Percentiles rank a stretch among this genome's conserved stretches.
Evolutionary conservation across 306 rosid genomes (phyloP).

Genomic region (Vigna hirtella): DNA sequence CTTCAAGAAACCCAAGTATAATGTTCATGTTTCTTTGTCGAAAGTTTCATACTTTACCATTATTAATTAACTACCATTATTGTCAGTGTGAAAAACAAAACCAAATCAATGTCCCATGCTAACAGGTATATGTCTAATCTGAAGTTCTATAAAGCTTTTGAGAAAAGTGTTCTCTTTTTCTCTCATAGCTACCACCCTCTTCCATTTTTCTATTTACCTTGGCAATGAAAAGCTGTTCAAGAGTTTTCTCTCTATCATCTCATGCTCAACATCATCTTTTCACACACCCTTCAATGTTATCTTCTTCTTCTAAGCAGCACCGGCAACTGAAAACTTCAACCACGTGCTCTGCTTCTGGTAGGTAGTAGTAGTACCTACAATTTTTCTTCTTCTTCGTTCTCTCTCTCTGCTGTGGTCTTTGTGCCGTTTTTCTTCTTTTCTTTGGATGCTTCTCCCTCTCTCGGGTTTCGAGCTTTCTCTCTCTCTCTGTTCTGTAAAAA

Average conservation of each 20-base stretch:
- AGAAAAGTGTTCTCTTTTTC: neutral
- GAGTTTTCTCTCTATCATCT: neutral
- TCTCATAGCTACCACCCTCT: neutral
- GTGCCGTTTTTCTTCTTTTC: constrained; percentile 45
- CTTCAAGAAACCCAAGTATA: neutral
- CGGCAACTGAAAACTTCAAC: neutral
- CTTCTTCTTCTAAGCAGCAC: neutral
- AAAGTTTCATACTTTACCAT: neutral
- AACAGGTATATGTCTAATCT: neutral
- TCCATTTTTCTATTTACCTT: neutral
- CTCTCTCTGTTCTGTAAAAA: constrained; percentile 40
- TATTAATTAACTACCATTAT: neutral
- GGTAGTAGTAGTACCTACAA: neutral
- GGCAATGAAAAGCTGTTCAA: neutral
- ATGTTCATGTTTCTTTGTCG: neutral
- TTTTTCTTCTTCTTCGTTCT: neutral
- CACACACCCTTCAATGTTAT: neutral
- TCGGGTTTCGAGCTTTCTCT: constrained; percentile 51
- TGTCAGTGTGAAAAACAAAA: neutral
- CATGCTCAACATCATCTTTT: neutral
- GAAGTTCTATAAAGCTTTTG: neutral
- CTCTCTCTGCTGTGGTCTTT: neutral
- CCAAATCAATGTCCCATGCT: neutral
- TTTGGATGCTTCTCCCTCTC: constrained; percentile 58
- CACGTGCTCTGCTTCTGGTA: constrained; percentile 42